These are phyloP conservation scores for Haplosporangium sp. DNA, from an alignment of 371 early-diverging fungal species.

Conservation along the genomic window DNA sequence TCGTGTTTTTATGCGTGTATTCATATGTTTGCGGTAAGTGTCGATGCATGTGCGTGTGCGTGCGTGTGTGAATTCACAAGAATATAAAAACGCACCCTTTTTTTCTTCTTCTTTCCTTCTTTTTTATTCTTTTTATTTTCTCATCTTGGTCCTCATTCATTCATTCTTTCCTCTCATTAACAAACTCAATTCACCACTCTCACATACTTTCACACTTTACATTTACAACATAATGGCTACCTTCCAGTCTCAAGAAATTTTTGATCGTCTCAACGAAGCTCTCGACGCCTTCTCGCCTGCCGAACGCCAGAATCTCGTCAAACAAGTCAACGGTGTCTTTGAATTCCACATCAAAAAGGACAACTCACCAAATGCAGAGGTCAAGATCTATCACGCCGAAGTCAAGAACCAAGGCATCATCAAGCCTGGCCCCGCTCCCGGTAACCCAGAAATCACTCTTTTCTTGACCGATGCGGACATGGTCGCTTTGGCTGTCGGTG, in stretches of 20 bases:
- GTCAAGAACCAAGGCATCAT: constrained; percentile 68
- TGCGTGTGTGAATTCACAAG: not conserved
- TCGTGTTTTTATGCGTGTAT: too few species aligned
- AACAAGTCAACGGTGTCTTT: constrained; percentile 86
- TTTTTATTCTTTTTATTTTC: not conserved
- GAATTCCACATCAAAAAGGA: constrained; percentile 80
- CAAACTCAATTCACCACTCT: not conserved
- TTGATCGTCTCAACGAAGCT: constrained; percentile 56
- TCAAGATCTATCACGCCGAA: constrained; percentile 68
- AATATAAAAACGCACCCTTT: not conserved
- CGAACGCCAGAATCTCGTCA: constrained; percentile 61
- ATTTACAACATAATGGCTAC: not conserved
- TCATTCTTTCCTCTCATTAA: not conserved
- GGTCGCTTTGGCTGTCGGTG: constrained; percentile 77
- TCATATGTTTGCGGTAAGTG: too few species aligned
- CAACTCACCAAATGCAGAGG: constrained; percentile 51
- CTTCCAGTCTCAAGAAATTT: constrained; percentile 50
- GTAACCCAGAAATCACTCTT: constrained; percentile 60
- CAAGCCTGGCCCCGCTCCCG: constrained; percentile 48
- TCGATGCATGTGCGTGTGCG: too few species aligned
- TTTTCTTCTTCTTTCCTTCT: not conserved
- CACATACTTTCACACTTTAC: not conserved
- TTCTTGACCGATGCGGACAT: constrained; percentile 72
- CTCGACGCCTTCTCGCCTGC: constrained; percentile 48
- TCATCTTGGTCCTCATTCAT: not conserved